Percentiles rank a stretch among this genome's conserved stretches.
Conservation (phyloP, 129 eudicot genomes). For the Chrysanthemum seticuspe region DNA sequence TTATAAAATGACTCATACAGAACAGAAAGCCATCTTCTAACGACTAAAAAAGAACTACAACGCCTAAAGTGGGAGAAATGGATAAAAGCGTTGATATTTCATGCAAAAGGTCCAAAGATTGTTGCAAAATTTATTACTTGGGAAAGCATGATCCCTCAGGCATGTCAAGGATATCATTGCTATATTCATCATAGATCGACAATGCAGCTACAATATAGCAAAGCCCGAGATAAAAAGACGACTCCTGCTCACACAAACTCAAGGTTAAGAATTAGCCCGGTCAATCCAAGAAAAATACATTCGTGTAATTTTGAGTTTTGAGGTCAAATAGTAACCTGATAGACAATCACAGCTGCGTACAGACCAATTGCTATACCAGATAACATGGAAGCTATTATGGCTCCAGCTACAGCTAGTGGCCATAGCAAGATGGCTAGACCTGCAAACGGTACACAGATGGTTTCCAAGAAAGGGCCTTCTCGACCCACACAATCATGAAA, state of each 20-base stretch:
- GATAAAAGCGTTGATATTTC: too few species aligned
- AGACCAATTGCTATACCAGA: conserved; percentile 71
- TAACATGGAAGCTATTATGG: conserved; percentile 69
- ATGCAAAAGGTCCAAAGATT: not conserved
- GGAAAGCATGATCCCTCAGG: conserved; percentile 97
- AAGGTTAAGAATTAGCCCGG: conserved; percentile 17
- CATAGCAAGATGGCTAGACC: conserved; percentile 92
- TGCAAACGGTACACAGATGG: conserved; percentile 93
- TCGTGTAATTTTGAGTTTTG: conserved; percentile 7
- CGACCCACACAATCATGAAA: conserved; percentile 92
- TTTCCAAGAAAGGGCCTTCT: conserved; percentile 94
- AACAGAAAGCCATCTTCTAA: too few species aligned
- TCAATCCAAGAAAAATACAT: conserved; percentile 7
- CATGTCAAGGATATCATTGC: conserved; percentile 89
- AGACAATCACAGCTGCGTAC: conserved; percentile 75
- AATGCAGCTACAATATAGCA: conserved; percentile 71
- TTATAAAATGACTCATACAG: too few species aligned
- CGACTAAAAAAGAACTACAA: too few species aligned
- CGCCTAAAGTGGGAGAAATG: too few species aligned
- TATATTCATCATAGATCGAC: conserved; percentile 86
- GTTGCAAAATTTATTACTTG: conserved; percentile 34
- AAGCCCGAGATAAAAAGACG: conserved; percentile 74
- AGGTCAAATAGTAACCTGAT: conserved; percentile 54
- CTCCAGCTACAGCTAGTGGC: conserved; percentile 95
- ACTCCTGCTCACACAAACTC: conserved; percentile 56